Evolutionary conservation across 2,329 filamentous ascomycete genomes (phyloP).

Genomic region (Cladophialophora bantiana): DNA sequence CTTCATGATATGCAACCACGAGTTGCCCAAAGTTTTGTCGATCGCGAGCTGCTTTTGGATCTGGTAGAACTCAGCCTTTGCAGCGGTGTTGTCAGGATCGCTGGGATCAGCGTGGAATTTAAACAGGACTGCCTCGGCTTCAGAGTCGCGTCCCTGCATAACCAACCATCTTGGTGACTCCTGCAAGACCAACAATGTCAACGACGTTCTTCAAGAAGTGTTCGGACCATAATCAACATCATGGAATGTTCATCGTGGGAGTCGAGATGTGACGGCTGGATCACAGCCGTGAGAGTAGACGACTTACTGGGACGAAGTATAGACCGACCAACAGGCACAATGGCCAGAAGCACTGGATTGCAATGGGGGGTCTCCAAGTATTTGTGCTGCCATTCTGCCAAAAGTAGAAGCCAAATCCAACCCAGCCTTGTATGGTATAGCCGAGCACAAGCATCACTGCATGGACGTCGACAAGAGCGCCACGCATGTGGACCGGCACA

Average conservation of each 20-base stretch:
- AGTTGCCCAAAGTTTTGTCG: constrained; percentile 33
- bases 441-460: constrained; percentile 34
- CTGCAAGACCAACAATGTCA: constrained; percentile 3
- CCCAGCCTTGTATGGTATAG: constrained; percentile 36
- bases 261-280: not conserved
- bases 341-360: constrained; percentile 34
- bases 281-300: not conserved
- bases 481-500: constrained; percentile 34
- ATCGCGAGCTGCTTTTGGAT: constrained; percentile 39
- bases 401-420: constrained; percentile 39
- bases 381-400: constrained; percentile 34
- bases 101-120: constrained; percentile 30
- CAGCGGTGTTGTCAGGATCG: constrained; percentile 28
- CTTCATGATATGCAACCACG: constrained; percentile 34
- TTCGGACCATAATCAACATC: not conserved
- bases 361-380: constrained; percentile 38
- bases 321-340: constrained; percentile 33
- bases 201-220: not conserved
- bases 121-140: constrained; percentile 34
- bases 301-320: constrained; percentile 36
- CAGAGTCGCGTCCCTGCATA: constrained; percentile 35
- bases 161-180: constrained; percentile 37
- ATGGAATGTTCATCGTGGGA: not conserved
- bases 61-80: constrained; percentile 36
- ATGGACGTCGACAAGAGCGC: constrained; percentile 36